A percentile compares a stretch with the other conserved stretches of the same genome.
phyloP scores from a whole-genome alignment of 2,329 filamentous ascomycete species.

The Neophaeococcomyces aloes region DNA sequence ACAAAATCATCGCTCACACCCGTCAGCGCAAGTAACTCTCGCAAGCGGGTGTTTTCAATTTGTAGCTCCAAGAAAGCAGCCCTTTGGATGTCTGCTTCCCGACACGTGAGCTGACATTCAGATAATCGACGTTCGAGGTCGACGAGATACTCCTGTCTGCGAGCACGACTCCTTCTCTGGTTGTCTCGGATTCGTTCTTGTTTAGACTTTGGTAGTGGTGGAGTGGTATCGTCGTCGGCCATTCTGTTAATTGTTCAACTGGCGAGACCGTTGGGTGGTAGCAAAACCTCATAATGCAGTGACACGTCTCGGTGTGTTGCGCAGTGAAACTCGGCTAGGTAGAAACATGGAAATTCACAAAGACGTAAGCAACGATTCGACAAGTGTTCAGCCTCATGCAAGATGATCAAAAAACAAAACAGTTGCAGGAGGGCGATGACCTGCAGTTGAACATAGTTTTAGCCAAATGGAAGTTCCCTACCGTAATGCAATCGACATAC shows the following conservation, averaged over 20 bases:
- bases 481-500: too few species aligned
- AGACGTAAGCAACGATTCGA: too few species aligned
- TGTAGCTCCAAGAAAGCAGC: constrained; percentile 12
- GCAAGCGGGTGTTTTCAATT: constrained; percentile 14
- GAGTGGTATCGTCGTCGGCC: neutral
- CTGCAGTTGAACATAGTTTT: too few species aligned
- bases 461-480: too few species aligned
- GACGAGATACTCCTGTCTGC: constrained; percentile 19
- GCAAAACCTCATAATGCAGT: neutral
- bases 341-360: too few species aligned
- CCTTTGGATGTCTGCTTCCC: constrained; percentile 15
- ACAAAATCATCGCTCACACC: constrained; percentile 14
- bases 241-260: neutral
- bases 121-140: constrained; percentile 18
- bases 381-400: too few species aligned
- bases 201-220: constrained; percentile 11
- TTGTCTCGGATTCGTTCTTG: constrained; percentile 22
- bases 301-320: too few species aligned
- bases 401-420: too few species aligned
- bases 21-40: constrained; percentile 11
- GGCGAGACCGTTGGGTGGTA: neutral
- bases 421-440: too few species aligned
- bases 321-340: too few species aligned
- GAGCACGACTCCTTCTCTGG: constrained; percentile 21
- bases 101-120: constrained; percentile 15